Conservation (phyloP, 1,284 basidiomycete genomes). For the Naganishia liquefaciens region DNA sequence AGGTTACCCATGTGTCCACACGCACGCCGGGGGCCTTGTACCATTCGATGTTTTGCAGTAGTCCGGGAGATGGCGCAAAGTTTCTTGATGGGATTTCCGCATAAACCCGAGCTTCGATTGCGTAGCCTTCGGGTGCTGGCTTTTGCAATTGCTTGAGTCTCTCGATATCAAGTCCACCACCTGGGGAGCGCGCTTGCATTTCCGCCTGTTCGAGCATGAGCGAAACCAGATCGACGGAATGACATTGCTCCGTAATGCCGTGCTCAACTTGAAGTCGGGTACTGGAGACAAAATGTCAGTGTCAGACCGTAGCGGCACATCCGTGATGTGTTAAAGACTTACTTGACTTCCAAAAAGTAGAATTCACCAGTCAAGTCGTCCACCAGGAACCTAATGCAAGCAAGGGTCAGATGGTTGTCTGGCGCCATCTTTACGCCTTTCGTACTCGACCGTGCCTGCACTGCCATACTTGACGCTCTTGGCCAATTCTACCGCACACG, state of each 20-base stretch:
- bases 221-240: conserved; percentile 66
- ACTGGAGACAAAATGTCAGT: conserved; percentile 42
- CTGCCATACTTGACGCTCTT: conserved; percentile 38
- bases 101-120: conserved; percentile 68
- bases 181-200: conserved; percentile 39
- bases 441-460: conserved; percentile 42
- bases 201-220: conserved; percentile 59
- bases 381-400: conserved; percentile 37
- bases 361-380: conserved; percentile 53
- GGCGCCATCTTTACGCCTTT: conserved; percentile 54
- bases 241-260: conserved; percentile 64
- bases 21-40: conserved; percentile 45
- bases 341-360: conserved; percentile 76
- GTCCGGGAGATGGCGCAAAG: conserved; percentile 65
- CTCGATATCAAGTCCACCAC: conserved; percentile 53
- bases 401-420: no score
- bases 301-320: conserved; percentile 20
- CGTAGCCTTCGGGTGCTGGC: conserved; percentile 45
- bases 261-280: conserved; percentile 61
- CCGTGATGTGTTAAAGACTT: conserved; percentile 36
- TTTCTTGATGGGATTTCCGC: conserved; percentile 65
- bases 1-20: conserved; percentile 48
- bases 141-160: conserved; percentile 45
- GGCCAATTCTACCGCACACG: conserved; percentile 38
- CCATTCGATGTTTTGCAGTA: conserved; percentile 62